Evolutionary conservation across 106 monocot genomes (phyloP), one percentile per base, ranked within the genome.

Genomic region (Apostasia shenzhenica): DNA sequence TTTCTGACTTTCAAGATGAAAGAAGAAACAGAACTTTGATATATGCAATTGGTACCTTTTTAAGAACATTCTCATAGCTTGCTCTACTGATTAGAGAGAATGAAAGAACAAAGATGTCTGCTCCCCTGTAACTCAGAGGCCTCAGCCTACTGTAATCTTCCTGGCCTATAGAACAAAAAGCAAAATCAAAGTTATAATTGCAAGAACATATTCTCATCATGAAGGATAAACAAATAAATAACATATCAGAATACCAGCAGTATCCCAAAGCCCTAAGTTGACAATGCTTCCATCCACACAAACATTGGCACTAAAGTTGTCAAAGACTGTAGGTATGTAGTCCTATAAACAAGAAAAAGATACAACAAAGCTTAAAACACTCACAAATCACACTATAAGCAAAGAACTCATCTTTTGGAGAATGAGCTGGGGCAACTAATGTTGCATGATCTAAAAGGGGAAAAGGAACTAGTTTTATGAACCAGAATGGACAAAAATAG

Each of bases 11-110:
- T 9, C 37, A 51, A 67, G 48, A 52, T 67, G n/a, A 38, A 67
- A 37, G 39, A 37, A 67, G 49, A 51, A 67, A 50, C 47, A 46
- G 8, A 64, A 47, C 12, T 64, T 3, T 2, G 47, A 8, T 2
- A 38, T 53, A 11, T 12, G 45, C 14, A 26, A 61, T 39, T 3
- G 58, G 38, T 59, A 93, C 92, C 88, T 93, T 93, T 77, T 93
- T 88, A 3, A 86, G 81, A 48, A 93, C 88, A 79, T 85, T 85
- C 68, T 85, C 81, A 67, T 81, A 85, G 54, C 85, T 85, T 65
- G 85, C 81, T 26, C 81, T 78, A 75, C 85, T 85, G 43, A 85
- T 81, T 40, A 85, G 55, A 49, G 85, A 85, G 78, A 85, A 85
- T 2, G 85, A 68, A 57, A 85, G 75, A 54, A 81, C 74, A 72